Percentiles rank a stretch among this genome's conserved stretches.
These are phyloP conservation scores for Boletus tylopilopsis DNA, from an alignment of 768 basidiomycete genomes.

Conservation along the genomic window DNA sequence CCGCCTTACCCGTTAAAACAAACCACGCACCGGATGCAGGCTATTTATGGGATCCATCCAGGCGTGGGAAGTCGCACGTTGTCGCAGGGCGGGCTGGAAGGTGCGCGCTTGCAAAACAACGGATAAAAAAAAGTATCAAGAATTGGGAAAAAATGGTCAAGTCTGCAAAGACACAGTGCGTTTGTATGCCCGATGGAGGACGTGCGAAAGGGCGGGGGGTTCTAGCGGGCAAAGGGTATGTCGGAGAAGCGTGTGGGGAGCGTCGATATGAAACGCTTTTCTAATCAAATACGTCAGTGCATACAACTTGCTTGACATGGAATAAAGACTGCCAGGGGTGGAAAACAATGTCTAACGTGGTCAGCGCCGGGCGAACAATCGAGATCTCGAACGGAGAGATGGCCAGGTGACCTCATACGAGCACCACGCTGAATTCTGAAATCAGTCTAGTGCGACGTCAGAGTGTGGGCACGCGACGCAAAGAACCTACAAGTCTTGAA, in stretches of 20 bases:
- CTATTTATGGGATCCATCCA: conserved; percentile 1
- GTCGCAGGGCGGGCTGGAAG: background rate
- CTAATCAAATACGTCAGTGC: conserved; percentile 18
- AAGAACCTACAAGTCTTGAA: conserved; percentile 1
- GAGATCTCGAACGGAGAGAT: conserved; percentile 10
- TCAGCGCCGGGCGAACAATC: conserved; percentile 10
- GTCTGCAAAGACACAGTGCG: conserved; percentile 1
- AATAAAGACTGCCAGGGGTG: conserved; percentile 4
- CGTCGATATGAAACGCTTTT: conserved; percentile 22
- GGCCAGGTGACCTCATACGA: conserved; percentile 2
- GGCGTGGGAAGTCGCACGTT: background rate
- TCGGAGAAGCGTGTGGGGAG: conserved; percentile 22
- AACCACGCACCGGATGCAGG: background rate
- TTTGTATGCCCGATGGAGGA: background rate
- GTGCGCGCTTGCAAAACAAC: background rate
- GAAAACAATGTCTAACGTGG: conserved; percentile 10
- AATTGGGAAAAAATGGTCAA: conserved; percentile 2
- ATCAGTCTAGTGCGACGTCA: background rate
- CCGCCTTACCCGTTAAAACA: conserved; percentile 5
- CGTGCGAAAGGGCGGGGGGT: conserved; percentile 3
- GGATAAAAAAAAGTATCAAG: background rate
- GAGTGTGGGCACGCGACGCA: conserved; percentile 1
- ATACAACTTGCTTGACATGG: background rate
- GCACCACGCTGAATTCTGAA: background rate
- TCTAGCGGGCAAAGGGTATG: conserved; percentile 18